Evolutionary conservation across 2,329 filamentous ascomycete species (phyloP).

Genomic region (Phoma herbarum): DNA sequence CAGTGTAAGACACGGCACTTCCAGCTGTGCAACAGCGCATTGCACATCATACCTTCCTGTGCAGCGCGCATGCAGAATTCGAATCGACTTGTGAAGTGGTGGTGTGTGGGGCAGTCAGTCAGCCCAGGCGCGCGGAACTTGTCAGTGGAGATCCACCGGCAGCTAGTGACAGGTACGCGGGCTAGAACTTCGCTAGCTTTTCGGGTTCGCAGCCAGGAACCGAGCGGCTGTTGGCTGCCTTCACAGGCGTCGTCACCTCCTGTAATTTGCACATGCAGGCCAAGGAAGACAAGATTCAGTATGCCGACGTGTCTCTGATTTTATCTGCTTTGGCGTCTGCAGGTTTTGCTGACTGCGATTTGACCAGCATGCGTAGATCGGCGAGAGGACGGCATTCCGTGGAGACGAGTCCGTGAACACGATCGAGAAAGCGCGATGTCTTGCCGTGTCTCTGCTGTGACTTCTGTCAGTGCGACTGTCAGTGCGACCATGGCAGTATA

Average conservation of each 20-base stretch:
- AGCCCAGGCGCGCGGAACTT: constrained; percentile 14
- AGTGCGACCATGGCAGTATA: not conserved
- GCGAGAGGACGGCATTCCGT: constrained; percentile 4
- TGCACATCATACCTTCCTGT: constrained; percentile 10
- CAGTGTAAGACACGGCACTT: constrained; percentile 15
- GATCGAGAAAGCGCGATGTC: constrained; percentile 13
- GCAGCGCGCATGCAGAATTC: constrained; percentile 13
- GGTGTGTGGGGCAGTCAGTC: constrained; percentile 9
- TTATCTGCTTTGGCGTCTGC: constrained; percentile 15
- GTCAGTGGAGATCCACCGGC: constrained; percentile 19
- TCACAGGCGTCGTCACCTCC: constrained; percentile 23
- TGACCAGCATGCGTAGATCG: constrained; percentile 12
- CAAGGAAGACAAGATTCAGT: constrained; percentile 19
- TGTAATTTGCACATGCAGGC: constrained; percentile 23
- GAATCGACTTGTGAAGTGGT: constrained; percentile 17
- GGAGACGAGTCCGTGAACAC: constrained; percentile 7
- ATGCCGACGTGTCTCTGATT: constrained; percentile 6
- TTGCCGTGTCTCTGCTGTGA: constrained; percentile 16
- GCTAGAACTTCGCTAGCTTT: constrained; percentile 11
- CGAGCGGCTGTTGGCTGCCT: constrained; percentile 20
- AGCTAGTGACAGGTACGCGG: constrained; percentile 10
- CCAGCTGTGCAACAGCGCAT: constrained; percentile 17
- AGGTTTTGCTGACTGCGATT: constrained; percentile 14
- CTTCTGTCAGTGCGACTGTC: constrained; percentile 20
- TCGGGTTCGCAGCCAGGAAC: constrained; percentile 8